A percentile compares a stretch with the other conserved stretches of the same genome.
phyloP scores from a whole-genome alignment of 768 basidiomycete species.

The Kwoniella mangroviensis region DNA sequence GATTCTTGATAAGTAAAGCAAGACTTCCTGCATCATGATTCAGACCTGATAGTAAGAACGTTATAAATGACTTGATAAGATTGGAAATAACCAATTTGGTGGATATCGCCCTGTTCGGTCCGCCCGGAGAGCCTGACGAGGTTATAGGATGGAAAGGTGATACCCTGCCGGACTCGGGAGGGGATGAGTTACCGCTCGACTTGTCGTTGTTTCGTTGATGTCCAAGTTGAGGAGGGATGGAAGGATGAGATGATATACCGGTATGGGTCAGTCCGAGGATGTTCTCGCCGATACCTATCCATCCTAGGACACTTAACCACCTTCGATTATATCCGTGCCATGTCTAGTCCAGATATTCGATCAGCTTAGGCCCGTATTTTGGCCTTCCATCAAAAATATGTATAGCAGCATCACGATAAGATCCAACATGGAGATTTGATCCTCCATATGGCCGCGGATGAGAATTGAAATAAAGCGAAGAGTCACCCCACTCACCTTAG shows the following conservation, averaged over 20 bases:
- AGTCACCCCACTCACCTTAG: conserved; percentile 42
- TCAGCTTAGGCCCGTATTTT: too few species aligned
- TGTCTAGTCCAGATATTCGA: conserved; percentile 23
- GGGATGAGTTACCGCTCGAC: not conserved
- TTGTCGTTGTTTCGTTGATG: too few species aligned
- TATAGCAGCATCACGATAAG: too few species aligned
- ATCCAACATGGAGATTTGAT: too few species aligned
- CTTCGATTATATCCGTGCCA: conserved; percentile 47
- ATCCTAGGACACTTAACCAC: conserved; percentile 42
- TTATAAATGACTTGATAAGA: conserved; percentile 44
- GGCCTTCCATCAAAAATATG: too few species aligned
- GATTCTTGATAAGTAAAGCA: conserved; percentile 14
- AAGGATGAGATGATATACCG: conserved; percentile 32
- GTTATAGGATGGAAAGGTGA: conserved; percentile 36
- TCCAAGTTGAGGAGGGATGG: not conserved
- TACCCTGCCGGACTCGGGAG: not conserved
- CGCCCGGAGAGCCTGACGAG: not conserved
- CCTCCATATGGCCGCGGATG: too few species aligned
- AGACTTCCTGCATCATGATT: conserved; percentile 40
- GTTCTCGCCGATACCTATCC: conserved; percentile 47
- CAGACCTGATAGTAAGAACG: conserved; percentile 44
- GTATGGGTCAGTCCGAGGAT: conserved; percentile 44
- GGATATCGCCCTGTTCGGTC: not conserved
- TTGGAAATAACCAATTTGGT: conserved; percentile 29
- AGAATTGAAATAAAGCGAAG: too few species aligned